Evolutionary conservation across 306 rosid species (phyloP).

Genomic region (Medicago ruthenica): DNA sequence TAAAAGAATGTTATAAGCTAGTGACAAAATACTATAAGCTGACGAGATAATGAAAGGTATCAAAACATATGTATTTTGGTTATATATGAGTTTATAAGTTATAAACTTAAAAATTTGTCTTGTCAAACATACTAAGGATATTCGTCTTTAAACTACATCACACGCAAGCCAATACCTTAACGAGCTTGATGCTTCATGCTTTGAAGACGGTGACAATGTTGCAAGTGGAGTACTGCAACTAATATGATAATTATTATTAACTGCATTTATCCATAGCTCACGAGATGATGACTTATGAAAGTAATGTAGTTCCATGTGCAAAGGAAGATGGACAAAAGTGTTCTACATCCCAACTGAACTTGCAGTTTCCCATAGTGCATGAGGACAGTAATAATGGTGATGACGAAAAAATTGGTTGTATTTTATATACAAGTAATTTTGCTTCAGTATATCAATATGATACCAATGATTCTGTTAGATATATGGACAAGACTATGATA

Average conservation of each 20-base stretch:
- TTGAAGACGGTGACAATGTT: constrained; percentile 29
- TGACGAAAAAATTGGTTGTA: background rate
- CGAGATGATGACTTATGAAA: constrained; percentile 19
- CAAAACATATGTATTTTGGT: too few species aligned
- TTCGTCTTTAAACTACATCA: constrained; percentile 33
- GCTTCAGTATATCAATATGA: background rate
- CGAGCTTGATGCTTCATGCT: constrained; percentile 32
- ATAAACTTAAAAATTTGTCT: too few species aligned
- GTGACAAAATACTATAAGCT: too few species aligned
- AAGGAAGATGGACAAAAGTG: background rate
- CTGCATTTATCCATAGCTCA: constrained; percentile 49
- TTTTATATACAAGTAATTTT: constrained; percentile 9
- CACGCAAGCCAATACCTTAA: constrained; percentile 45
- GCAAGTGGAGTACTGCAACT: constrained; percentile 14
- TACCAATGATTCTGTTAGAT: background rate
- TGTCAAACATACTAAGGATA: background rate
- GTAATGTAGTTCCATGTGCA: constrained; percentile 6
- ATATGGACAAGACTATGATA: background rate
- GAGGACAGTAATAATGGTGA: background rate
- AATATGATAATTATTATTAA: constrained; percentile 13
- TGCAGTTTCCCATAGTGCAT: background rate
- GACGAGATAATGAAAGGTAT: too few species aligned
- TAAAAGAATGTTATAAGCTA: too few species aligned
- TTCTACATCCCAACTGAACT: background rate
- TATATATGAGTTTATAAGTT: too few species aligned